Conservation (phyloP, 352 stramenopile genomes). For the Discostella stelligera region DNA sequence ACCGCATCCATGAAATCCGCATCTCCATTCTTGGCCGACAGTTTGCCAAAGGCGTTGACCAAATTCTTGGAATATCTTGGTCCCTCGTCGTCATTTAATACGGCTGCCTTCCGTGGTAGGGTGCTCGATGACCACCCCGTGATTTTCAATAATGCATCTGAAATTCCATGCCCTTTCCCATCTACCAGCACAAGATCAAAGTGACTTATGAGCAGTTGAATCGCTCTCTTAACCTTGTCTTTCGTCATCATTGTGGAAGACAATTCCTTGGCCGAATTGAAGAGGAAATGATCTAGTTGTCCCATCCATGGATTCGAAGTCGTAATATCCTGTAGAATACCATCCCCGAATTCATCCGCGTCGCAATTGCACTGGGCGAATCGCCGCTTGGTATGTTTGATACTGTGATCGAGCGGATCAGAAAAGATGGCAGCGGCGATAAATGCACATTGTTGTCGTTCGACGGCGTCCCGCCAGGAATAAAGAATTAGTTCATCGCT, state of each 20-base stretch:
- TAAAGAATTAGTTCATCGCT: slow-evolving; percentile 21
- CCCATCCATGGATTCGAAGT: slow-evolving; percentile 14
- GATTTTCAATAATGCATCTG: slow-evolving; percentile 25
- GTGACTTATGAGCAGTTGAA: slow-evolving; percentile 29
- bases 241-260: slow-evolving; percentile 21
- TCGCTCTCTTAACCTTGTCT: slow-evolving; percentile 22
- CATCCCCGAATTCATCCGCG: slow-evolving; percentile 21
- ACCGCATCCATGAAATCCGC: slow-evolving; percentile 45
- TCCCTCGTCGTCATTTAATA: slow-evolving; percentile 9
- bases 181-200: slow-evolving; percentile 42
- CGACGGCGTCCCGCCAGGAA: slow-evolving; percentile 23
- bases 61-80: slow-evolving; percentile 40
- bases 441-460: slow-evolving; percentile 29
- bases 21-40: slow-evolving; percentile 43
- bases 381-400: slow-evolving; percentile 32
- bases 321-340: slow-evolving; percentile 8
- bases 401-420: slow-evolving; percentile 32
- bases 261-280: slow-evolving; percentile 5
- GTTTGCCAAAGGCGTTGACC: slow-evolving; percentile 30
- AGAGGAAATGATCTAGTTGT: slow-evolving; percentile 46
- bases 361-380: slow-evolving; percentile 29
- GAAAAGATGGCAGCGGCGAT: slow-evolving; percentile 25
- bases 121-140: slow-evolving; percentile 27
- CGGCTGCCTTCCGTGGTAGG: slow-evolving; percentile 1
- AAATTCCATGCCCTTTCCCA: slow-evolving; percentile 18